A percentile compares a stretch with the other conserved stretches of the same genome.
Conservation (phyloP, 2,329 filamentous ascomycete species). For the Mollisiaceae sp. region DNA sequence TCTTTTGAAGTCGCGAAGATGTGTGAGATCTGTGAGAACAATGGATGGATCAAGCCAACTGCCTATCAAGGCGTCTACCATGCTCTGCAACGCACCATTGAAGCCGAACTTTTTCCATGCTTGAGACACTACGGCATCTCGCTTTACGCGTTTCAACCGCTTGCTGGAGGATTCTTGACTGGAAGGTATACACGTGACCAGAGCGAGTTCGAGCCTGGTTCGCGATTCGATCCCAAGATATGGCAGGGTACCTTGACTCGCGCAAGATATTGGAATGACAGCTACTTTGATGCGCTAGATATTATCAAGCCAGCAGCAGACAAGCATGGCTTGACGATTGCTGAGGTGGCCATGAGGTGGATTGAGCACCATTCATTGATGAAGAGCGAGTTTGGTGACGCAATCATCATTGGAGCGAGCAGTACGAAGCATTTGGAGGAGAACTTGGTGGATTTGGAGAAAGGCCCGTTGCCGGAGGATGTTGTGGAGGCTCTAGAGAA, state of each 20-base stretch:
- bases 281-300: constrained; percentile 68
- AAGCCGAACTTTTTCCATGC: constrained; percentile 63
- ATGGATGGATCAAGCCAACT: constrained; percentile 43
- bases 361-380: constrained; percentile 71
- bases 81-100: constrained; percentile 53
- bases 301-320: constrained; percentile 70
- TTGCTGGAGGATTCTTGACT: constrained; percentile 54
- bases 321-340: constrained; percentile 70
- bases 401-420: constrained; percentile 64
- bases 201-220: constrained; percentile 21
- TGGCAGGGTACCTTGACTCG: constrained; percentile 57
- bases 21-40: constrained; percentile 41
- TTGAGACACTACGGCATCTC: constrained; percentile 64
- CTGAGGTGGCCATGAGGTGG: constrained; percentile 79
- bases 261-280: constrained; percentile 64
- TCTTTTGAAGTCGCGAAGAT: constrained; percentile 40
- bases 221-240: constrained; percentile 47
- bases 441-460: constrained; percentile 63
- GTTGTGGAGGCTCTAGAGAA: constrained; percentile 77
- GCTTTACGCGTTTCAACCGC: constrained; percentile 66
- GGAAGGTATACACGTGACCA: constrained; percentile 56
- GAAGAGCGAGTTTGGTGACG: constrained; percentile 58
- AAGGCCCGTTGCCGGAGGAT: constrained; percentile 77
- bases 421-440: constrained; percentile 60
- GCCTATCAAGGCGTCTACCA: constrained; percentile 46